phyloP scores from a whole-genome alignment of 148 eudicot genomes.

The Vaccinium darrowii region DNA sequence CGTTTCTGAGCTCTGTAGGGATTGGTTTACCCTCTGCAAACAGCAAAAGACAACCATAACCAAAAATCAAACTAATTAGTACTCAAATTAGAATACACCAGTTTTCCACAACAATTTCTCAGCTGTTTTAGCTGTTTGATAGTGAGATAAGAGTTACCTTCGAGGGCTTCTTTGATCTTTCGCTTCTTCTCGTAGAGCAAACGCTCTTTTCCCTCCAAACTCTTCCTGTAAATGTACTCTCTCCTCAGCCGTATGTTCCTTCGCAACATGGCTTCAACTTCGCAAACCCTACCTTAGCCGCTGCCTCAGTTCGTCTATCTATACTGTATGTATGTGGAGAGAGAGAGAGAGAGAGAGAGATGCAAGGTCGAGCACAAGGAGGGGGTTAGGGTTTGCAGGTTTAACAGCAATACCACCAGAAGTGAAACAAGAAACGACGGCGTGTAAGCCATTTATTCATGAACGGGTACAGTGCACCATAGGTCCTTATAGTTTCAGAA shows the following conservation, averaged over 20 bases:
- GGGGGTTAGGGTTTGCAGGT: conserved; percentile 5
- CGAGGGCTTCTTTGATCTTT: conserved; percentile 76
- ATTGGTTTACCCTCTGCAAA: conserved; percentile 86
- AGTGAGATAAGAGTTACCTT: conserved; percentile 36
- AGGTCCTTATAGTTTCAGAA: not conserved
- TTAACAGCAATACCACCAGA: not conserved
- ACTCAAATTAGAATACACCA: not conserved
- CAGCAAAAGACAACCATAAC: not conserved
- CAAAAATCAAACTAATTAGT: not conserved
- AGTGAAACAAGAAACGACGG: not conserved
- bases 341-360: not conserved
- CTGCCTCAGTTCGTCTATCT: not conserved
- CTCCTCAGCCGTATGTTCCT: conserved; percentile 65
- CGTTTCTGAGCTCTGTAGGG: conserved; percentile 92
- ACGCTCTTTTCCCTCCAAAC: conserved; percentile 82
- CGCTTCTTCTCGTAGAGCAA: conserved; percentile 80
- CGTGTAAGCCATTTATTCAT: not conserved
- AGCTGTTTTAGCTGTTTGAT: not conserved
- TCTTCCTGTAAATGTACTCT: conserved; percentile 82
- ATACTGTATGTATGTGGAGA: not conserved
- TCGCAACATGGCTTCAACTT: conserved; percentile 44
- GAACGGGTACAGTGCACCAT: not conserved
- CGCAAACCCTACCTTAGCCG: not conserved
- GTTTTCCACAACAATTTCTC: not conserved
- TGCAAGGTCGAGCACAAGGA: not conserved